Conservation (phyloP, 495 filamentous ascomycete genomes). For the Lepidopterella palustris region DNA sequence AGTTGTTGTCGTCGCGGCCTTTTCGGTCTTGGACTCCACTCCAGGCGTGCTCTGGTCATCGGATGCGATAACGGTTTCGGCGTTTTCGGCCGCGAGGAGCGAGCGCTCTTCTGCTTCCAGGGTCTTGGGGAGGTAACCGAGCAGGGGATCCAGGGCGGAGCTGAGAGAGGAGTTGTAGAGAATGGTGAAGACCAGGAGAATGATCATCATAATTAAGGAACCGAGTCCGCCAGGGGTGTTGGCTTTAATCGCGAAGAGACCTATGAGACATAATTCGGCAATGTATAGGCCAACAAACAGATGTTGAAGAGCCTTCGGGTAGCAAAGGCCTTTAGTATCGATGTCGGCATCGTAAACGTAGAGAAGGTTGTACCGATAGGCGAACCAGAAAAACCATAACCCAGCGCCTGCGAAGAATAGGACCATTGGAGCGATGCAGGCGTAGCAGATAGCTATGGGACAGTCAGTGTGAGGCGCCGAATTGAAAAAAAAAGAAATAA, state of each 20-base stretch:
- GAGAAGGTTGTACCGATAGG: slow-evolving; percentile 91
- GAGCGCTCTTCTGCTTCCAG: slow-evolving; percentile 44
- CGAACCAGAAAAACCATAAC: slow-evolving; percentile 81
- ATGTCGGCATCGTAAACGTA: slow-evolving; percentile 80
- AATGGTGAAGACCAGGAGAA: slow-evolving; percentile 70
- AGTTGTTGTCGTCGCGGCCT: slow-evolving; percentile 37
- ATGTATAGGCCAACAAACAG: slow-evolving; percentile 85
- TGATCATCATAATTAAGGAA: slow-evolving; percentile 75
- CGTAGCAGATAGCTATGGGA: slow-evolving; percentile 67
- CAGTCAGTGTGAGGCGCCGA: slow-evolving; percentile 5
- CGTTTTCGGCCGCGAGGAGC: not conserved
- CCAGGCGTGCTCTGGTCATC: not conserved
- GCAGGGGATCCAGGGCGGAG: slow-evolving; percentile 65
- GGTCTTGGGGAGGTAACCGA: slow-evolving; percentile 71
- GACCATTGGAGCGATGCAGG: slow-evolving; percentile 84
- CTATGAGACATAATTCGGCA: slow-evolving; percentile 77
- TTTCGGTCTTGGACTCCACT: not conserved
- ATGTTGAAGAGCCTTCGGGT: slow-evolving; percentile 85
- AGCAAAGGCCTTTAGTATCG: slow-evolving; percentile 87
- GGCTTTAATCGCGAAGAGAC: slow-evolving; percentile 68
- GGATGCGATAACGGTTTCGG: slow-evolving; percentile 1
- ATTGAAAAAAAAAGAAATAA: no score
- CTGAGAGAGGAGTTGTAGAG: slow-evolving; percentile 82
- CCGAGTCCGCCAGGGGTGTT: slow-evolving; percentile 51
- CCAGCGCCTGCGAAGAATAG: slow-evolving; percentile 81